Conservation (phyloP, 2,329 filamentous ascomycete species). For the Ilyonectria sp. region DNA sequence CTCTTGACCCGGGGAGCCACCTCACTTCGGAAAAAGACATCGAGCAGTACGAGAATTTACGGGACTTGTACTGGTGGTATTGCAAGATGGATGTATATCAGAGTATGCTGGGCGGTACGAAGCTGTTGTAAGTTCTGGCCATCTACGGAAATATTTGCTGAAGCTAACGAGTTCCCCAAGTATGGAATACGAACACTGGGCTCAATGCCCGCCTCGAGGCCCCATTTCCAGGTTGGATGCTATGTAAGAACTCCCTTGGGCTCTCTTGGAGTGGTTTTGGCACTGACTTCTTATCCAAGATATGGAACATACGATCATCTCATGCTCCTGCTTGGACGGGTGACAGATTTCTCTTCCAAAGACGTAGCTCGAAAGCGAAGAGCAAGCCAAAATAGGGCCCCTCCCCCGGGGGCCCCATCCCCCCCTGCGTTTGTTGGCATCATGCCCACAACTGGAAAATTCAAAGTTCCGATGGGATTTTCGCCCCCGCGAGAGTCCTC, state of each 20-base stretch:
- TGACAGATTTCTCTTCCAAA: constrained; percentile 83
- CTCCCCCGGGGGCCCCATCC: constrained; percentile 50
- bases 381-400: constrained; percentile 58
- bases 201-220: constrained; percentile 89
- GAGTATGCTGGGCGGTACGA: constrained; percentile 88
- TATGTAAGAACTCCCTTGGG: constrained; percentile 63
- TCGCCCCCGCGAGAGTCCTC: constrained; percentile 64
- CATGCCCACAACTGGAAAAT: constrained; percentile 66
- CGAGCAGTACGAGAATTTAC: constrained; percentile 83
- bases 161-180: constrained; percentile 60
- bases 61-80: constrained; percentile 97
- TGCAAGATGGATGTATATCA: constrained; percentile 95
- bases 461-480: constrained; percentile 69
- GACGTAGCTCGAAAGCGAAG: constrained; percentile 86
- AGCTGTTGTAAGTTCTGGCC: constrained; percentile 78
- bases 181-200: constrained; percentile 85
- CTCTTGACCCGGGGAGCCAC: constrained; percentile 41
- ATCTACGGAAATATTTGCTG: background rate
- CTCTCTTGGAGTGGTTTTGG: background rate
- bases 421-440: constrained; percentile 69
- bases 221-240: constrained; percentile 83
- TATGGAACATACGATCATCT: constrained; percentile 94
- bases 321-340: constrained; percentile 83
- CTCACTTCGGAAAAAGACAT: constrained; percentile 73
- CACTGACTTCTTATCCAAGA: constrained; percentile 60